phyloP scores from a whole-genome alignment of 176 grass and related monocot species.

The Dactylis glomerata region DNA sequence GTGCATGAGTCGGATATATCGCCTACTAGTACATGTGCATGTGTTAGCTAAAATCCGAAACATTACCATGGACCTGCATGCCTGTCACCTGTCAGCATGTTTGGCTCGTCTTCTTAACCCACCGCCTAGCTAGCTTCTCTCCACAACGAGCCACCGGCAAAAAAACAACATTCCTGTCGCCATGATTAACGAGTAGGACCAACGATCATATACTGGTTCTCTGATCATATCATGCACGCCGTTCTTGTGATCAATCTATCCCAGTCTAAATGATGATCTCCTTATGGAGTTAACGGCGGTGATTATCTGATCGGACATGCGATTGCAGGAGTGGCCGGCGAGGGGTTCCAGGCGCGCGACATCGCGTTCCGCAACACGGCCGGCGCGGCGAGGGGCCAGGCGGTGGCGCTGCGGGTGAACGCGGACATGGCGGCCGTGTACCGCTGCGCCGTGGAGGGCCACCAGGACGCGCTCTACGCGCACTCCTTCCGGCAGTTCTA shows the following conservation, averaged over 20 bases:
- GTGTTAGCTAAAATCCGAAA: slow-evolving; percentile 20
- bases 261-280: no score
- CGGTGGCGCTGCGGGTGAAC: slow-evolving; percentile 73
- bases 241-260: background rate
- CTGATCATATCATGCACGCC: background rate
- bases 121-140: background rate
- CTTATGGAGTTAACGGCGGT: background rate
- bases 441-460: slow-evolving; percentile 53
- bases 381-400: slow-evolving; percentile 54
- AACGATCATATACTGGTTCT: background rate
- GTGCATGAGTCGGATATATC: background rate
- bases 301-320: background rate
- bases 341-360: slow-evolving; percentile 74
- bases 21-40: background rate
- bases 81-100: slow-evolving; percentile 3
- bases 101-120: background rate
- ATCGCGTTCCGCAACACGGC: slow-evolving; percentile 83
- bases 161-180: background rate
- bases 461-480: slow-evolving; percentile 88
- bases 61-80: background rate
- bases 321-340: slow-evolving; percentile 49
- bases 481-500: slow-evolving; percentile 90
- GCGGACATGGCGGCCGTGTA: slow-evolving; percentile 60
- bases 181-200: background rate
- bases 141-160: background rate